Conservation (phyloP, 1,284 basidiomycete genomes). For the Malassezia psittaci region DNA sequence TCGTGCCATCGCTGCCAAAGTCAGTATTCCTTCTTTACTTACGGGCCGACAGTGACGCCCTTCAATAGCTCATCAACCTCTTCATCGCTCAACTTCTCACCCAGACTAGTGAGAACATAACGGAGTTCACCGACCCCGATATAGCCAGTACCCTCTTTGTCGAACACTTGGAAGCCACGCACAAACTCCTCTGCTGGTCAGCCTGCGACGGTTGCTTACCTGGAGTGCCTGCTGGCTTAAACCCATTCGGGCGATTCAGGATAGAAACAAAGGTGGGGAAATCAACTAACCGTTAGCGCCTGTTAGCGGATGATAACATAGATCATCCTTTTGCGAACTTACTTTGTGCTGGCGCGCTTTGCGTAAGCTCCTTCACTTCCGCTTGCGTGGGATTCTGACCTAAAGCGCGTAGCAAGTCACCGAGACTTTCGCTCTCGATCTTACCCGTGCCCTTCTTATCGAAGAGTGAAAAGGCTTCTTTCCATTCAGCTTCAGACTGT, state of each 20-base stretch:
- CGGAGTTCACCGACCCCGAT: slow-evolving; percentile 83
- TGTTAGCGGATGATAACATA: background rate
- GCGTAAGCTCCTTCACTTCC: slow-evolving; percentile 75
- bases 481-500: slow-evolving; percentile 50
- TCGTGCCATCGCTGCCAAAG: slow-evolving; percentile 70
- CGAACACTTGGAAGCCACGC: slow-evolving; percentile 97
- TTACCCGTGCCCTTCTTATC: slow-evolving; percentile 90
- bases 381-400: slow-evolving; percentile 98
- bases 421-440: slow-evolving; percentile 75
- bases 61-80: slow-evolving; percentile 97
- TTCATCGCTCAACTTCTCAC: slow-evolving; percentile 94
- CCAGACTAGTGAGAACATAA: slow-evolving; percentile 88
- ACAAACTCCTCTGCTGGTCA: slow-evolving; percentile 77
- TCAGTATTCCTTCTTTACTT: slow-evolving; percentile 46
- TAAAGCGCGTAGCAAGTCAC: slow-evolving; percentile 85
- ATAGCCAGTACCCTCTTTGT: slow-evolving; percentile 93
- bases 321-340: slow-evolving; percentile 1
- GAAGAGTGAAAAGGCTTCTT: slow-evolving; percentile 92
- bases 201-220: slow-evolving; percentile 10
- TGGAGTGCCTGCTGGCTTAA: slow-evolving; percentile 62
- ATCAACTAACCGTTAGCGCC: slow-evolving; percentile 50
- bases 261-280: slow-evolving; percentile 66
- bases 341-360: slow-evolving; percentile 62
- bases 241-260: slow-evolving; percentile 85
- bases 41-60: slow-evolving; percentile 78